Percentiles rank a stretch among this genome's conserved stretches.
Evolutionary conservation across 352 stramenopile species (phyloP).

Genomic region (Globisporangium mamillatum): DNA sequence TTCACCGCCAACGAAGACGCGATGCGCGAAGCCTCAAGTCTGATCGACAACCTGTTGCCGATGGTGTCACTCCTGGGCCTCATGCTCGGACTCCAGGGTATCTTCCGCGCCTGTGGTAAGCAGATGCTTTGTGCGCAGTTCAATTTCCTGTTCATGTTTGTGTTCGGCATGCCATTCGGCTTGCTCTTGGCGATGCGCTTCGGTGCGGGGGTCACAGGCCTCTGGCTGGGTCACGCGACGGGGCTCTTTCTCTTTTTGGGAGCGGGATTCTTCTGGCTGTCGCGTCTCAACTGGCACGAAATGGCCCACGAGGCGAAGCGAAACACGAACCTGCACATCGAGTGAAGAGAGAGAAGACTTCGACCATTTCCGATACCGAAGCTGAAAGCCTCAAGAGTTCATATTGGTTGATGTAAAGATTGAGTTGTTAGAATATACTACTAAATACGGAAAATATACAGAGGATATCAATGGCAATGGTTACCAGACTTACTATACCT

Average conservation of each 20-base stretch:
- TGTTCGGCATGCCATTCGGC: constrained; percentile 25
- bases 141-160: constrained; percentile 22
- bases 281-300: constrained; percentile 8
- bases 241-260: constrained; percentile 17
- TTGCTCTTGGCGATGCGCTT: constrained; percentile 20
- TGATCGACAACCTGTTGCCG: constrained; percentile 5
- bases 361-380: background rate
- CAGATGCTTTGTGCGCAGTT: constrained; percentile 19
- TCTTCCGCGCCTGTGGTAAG: constrained; percentile 21
- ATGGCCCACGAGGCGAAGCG: constrained; percentile 17
- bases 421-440: background rate
- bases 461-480: background rate
- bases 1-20: constrained; percentile 19
- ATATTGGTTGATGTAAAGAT: background rate
- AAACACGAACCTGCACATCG: constrained; percentile 15
- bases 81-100: constrained; percentile 15
- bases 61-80: constrained; percentile 19
- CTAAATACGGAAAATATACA: constrained; percentile 2
- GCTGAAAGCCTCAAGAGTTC: background rate
- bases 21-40: background rate
- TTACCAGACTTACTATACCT: background rate
- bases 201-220: constrained; percentile 17
- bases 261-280: constrained; percentile 22
- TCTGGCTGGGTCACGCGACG: constrained; percentile 24
- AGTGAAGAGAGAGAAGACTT: background rate